Percentiles rank a stretch among this genome's conserved stretches.
phyloP scores from a whole-genome alignment of 257 asterid species.

The Gynochthodes officinalis region DNA sequence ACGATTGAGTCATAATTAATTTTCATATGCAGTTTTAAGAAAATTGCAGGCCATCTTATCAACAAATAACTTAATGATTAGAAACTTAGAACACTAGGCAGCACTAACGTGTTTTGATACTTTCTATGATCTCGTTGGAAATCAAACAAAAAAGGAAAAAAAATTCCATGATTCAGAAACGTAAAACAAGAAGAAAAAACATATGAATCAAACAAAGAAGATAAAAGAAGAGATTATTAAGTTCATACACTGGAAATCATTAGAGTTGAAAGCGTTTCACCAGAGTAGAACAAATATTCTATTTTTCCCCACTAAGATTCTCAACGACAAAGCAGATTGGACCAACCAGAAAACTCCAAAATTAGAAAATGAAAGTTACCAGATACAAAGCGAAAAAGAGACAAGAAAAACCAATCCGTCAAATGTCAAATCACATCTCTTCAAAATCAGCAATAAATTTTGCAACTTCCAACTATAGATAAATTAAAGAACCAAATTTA shows the following conservation, averaged over 20 bases:
- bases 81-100: slow-evolving; percentile 2
- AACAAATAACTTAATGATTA: not conserved
- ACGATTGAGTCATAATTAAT: slow-evolving; percentile 15
- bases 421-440: slow-evolving; percentile 43
- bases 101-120: slow-evolving; percentile 4
- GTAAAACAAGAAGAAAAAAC: slow-evolving; percentile 29
- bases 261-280: slow-evolving; percentile 32
- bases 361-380: slow-evolving; percentile 36
- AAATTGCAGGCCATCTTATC: not conserved
- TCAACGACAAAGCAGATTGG: slow-evolving; percentile 45
- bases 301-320: slow-evolving; percentile 46
- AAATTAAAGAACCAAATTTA: slow-evolving; percentile 17
- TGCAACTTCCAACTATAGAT: slow-evolving; percentile 18
- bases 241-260: slow-evolving; percentile 28
- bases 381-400: slow-evolving; percentile 34
- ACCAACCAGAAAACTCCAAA: slow-evolving; percentile 71
- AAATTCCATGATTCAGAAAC: slow-evolving; percentile 24
- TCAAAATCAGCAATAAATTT: slow-evolving; percentile 15
- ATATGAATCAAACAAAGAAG: slow-evolving; percentile 37
- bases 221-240: slow-evolving; percentile 38
- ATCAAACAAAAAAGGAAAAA: slow-evolving; percentile 22
- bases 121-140: slow-evolving; percentile 12
- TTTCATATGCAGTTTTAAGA: not conserved
- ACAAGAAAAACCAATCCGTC: slow-evolving; percentile 39
- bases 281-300: slow-evolving; percentile 28